Evolutionary conservation across 192 early-diverging fungal species (phyloP), one percentile per base, ranked within the genome.

Genomic region (Coemansia sp.): DNA sequence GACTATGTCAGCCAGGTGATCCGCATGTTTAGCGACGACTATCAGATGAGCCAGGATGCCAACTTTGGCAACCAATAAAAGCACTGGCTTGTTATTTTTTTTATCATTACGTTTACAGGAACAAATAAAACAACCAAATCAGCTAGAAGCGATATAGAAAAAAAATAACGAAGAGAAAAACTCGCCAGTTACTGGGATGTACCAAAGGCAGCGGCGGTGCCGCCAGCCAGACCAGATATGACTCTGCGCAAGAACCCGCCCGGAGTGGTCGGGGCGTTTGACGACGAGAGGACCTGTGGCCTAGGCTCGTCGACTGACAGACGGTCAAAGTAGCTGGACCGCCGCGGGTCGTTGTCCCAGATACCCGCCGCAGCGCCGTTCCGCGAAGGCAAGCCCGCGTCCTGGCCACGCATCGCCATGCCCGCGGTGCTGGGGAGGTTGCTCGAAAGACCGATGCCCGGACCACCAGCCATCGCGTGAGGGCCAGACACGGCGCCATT

Each of bases 321-420:
- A 34, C 77, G 71, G 32, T 80, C 77, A 80, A 80, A 74, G 67
- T 80, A 80, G 58, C 72, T 74, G 5, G 77, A 74, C 14, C 77
- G 71, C 16, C 77, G 71, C 20, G 68, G 64, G 16, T 80, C 72
- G 58, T 64, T 73, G 3, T 74, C 77, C 63, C 66, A 73, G 50
- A 74, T 64, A 12, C 64, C 71, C 18, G 61, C 32, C 28, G 38
- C 76, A 30, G 67, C 66, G 55, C 61, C 55, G 20, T 63, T 51
- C 6, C 68, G 71, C 16, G 52, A 38, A 18, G 67, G 48, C 20
- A 61, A 42, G 2, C 45, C 34, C 11, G 64, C 63, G 31, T 78
- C 67, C 22, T 66, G 70, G 7, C 76, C 66, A 54, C 76, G 76
- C 66, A 68, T 33, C 20, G 61, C 32, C 14, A 59, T 20, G 5